A percentile compares a stretch with the other conserved stretches of the same genome.
These are phyloP conservation scores for Paraconiothyrium sp. DNA, from an alignment of 2,329 filamentous ascomycete genomes.

Conservation along the genomic window DNA sequence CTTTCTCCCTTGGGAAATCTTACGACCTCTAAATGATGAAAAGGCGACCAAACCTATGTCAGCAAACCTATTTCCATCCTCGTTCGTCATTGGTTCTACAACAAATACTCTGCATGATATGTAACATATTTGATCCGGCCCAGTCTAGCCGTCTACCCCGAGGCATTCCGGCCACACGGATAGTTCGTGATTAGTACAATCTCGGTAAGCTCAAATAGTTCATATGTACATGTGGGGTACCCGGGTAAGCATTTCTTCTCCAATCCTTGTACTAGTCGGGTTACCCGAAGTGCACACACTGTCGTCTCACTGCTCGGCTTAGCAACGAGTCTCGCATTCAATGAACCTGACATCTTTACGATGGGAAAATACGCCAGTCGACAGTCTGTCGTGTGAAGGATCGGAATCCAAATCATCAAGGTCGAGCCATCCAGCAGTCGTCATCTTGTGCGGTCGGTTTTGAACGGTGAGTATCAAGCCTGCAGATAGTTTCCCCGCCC, in stretches of 20 bases:
- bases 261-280: neutral
- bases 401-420: neutral
- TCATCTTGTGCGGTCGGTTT: constrained; percentile 1
- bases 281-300: constrained; percentile 1
- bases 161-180: neutral
- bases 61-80: neutral
- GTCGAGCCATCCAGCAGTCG: neutral
- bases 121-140: constrained; percentile 1
- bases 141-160: neutral
- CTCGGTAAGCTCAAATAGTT: constrained; percentile 2
- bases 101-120: neutral
- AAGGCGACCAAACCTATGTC: neutral
- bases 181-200: neutral
- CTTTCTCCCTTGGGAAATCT: neutral
- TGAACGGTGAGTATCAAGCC: neutral
- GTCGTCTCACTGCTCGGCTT: neutral
- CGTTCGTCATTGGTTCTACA: neutral
- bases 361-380: no score
- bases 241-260: neutral
- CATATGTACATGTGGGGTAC: constrained; percentile 4
- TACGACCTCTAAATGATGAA: neutral
- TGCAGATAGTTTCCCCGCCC: neutral
- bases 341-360: neutral
- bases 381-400: neutral
- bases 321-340: neutral